Evolutionary conservation across 2,329 filamentous ascomycete species (phyloP), one percentile per base, ranked within the genome.

Genomic region (Canariomyces notabilis): DNA sequence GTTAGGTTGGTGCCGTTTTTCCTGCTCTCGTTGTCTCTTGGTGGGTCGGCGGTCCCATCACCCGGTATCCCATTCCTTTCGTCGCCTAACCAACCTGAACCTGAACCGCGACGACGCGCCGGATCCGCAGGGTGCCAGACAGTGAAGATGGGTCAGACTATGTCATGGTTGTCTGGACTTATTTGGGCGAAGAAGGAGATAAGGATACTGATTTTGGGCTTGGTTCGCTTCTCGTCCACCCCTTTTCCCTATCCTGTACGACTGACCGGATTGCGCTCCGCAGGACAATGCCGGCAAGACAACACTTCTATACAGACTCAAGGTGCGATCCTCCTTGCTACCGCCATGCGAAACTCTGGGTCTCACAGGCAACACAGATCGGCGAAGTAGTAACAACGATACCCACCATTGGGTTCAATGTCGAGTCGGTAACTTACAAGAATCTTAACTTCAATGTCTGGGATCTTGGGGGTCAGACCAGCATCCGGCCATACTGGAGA

Each of bases 371-470:
- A 22, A 19, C 49, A 51, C 65, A 96, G 89, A 95, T 98, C 64
- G 93, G 93, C 64, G 93, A 98, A 68, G 93, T 98, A 36, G 93
- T 98, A 57, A 97, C 93, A 52, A 98, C 93, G 61, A 97, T 97
- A 76, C 93, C 93, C 16, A 98, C 93, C 44, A 97, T 98, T 67
- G 93, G 93, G 51, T 98, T 98, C 77, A 98, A 98, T 67, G 93
- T 98, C 60, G 93, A 98, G 71, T 95, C 89, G 18, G 93, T 98
- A 55, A 93, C 89, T 59, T 98, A 98, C 76, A 91, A 91, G 68
- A 97, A 96, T 66, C 79, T 98, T 52, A 95, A 96, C 68, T 95
- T 98, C 68, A 97, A 97, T 64, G 93, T 98, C 62, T 98, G 93
- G 93, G 91, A 97, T 73, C 77, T 97, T 38, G 91, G 93, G 63